Conservation (phyloP, 495 filamentous ascomycete genomes). For the Podospora pseudoanserina region DNA sequence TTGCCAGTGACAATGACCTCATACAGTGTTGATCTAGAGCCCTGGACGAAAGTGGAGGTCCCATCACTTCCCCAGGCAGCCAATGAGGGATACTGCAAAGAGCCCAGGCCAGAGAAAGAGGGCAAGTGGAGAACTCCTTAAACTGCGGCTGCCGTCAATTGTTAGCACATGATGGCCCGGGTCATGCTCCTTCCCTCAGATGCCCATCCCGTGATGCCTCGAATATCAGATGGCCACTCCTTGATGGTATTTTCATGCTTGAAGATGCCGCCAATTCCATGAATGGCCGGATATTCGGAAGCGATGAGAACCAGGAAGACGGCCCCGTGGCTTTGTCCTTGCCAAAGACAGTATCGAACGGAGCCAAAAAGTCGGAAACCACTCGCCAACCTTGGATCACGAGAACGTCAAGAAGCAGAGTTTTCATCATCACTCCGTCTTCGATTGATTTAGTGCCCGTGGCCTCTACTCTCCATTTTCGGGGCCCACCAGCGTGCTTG, state of each 20-base stretch:
- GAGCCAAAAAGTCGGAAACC: background rate
- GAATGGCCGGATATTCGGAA: background rate
- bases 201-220: background rate
- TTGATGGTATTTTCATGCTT: background rate
- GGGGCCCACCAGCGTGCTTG: too few species aligned
- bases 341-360: background rate
- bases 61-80: too few species aligned
- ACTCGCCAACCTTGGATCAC: background rate
- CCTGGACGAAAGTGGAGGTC: too few species aligned
- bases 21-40: too few species aligned
- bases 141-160: background rate
- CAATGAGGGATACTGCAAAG: too few species aligned
- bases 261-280: background rate
- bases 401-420: background rate
- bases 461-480: background rate
- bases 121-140: background rate
- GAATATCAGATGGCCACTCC: background rate
- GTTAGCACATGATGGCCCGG: background rate
- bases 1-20: too few species aligned
- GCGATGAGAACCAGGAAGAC: background rate
- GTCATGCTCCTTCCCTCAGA: background rate
- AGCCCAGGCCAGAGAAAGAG: background rate
- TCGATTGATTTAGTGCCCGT: background rate
- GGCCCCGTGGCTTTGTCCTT: background rate
- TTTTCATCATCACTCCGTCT: background rate